phyloP scores from a whole-genome alignment of 1,139 yeast species.

The Nakaseomyces uthaithaninus region DNA sequence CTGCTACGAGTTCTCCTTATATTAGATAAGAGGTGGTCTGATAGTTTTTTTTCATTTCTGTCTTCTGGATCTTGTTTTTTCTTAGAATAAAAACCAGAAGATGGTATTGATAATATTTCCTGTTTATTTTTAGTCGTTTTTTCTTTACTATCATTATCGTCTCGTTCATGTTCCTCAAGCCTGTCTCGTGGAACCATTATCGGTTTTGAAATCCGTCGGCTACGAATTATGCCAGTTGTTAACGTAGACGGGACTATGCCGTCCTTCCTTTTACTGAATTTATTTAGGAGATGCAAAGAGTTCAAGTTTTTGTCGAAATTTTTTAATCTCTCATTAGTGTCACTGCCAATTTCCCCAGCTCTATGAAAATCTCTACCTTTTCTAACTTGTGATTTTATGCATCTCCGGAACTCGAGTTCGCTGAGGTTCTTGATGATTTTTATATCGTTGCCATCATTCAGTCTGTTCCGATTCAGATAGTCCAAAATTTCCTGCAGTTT shows the following conservation, averaged over 20 bases:
- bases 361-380: neutral
- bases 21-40: slow-evolving; percentile 4
- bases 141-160: too few species aligned
- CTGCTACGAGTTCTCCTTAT: neutral
- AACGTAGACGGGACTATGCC: neutral
- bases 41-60: neutral
- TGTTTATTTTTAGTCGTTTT: neutral
- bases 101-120: neutral
- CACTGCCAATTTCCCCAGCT: neutral
- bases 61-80: neutral
- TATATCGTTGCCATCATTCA: neutral
- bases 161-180: neutral
- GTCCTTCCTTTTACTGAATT: neutral
- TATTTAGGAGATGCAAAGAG: neutral
- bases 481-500: neutral
- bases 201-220: neutral
- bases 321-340: neutral
- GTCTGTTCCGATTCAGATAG: neutral
- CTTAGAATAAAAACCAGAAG: neutral
- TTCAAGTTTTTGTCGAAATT: slow-evolving; percentile 3
- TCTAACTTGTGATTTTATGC: slow-evolving; percentile 4
- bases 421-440: neutral
- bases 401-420: slow-evolving; percentile 3
- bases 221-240: neutral
- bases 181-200: neutral